Evolutionary conservation across 2,329 filamentous ascomycete genomes (phyloP).

Genomic region (Podosphaera fusca): DNA sequence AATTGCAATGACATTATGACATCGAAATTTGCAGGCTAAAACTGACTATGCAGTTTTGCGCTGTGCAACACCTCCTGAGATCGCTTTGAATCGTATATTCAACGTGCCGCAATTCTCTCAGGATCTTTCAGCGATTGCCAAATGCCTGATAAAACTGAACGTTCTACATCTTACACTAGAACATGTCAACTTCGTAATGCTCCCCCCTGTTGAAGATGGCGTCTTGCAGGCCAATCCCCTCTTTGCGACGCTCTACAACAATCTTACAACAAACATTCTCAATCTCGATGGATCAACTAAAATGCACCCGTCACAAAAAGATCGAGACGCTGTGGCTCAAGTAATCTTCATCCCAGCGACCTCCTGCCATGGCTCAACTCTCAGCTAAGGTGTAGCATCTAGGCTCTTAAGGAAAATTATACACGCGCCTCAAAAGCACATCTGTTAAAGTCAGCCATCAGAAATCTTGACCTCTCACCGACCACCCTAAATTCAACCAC

Average conservation of each 20-base stretch:
- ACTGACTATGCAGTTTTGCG: too few relatives aligned
- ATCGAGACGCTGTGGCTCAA: slow-evolving; percentile 25
- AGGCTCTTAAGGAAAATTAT: slow-evolving; percentile 27
- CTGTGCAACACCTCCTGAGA: too few relatives aligned
- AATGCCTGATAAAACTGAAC: neutral
- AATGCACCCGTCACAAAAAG: slow-evolving; percentile 24
- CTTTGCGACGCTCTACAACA: slow-evolving; percentile 34
- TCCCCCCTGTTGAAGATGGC: slow-evolving; percentile 32
- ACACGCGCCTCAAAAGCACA: slow-evolving; percentile 25
- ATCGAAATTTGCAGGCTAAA: too few relatives aligned
- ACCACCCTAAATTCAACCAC: slow-evolving; percentile 7
- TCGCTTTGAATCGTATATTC: too few relatives aligned
- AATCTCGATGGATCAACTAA: slow-evolving; percentile 35
- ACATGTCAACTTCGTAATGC: slow-evolving; percentile 19
- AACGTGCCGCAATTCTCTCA: too few relatives aligned
- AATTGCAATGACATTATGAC: too few relatives aligned
- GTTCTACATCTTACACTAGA: neutral
- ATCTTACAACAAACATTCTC: slow-evolving; percentile 28
- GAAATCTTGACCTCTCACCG: slow-evolving; percentile 19
- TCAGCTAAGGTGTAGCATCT: slow-evolving; percentile 5
- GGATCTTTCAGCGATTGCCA: too few relatives aligned
- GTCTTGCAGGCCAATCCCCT: slow-evolving; percentile 33
- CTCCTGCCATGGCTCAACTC: neutral
- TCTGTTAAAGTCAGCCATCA: slow-evolving; percentile 27
- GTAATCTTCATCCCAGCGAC: slow-evolving; percentile 16